Evolutionary conservation across 83 land plant genomes (phyloP), one percentile per base, ranked within the genome.

Genomic region (Diphasiastrum complanatum): DNA sequence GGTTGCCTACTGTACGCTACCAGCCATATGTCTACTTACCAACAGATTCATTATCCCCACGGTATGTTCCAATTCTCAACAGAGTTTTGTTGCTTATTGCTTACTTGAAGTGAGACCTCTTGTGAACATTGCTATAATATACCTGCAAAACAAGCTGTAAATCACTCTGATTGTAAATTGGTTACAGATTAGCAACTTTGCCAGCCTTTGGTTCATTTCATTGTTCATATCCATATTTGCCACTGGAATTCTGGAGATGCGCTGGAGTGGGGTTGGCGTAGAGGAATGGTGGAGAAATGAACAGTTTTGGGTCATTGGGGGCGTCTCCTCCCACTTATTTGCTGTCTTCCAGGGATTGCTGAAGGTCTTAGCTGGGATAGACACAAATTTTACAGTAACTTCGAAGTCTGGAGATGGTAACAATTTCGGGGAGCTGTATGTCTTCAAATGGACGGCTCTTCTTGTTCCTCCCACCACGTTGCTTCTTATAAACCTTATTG

Each of bases 241-340:
- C 24, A 54, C 58, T 22, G 58, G 58, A 23, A 54, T 54, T 25
- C 33, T 54, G 33, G 58, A 54, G 58, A 18, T 54, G 10, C 29
- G 58, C 4, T 54, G 58, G 58, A 54, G 58, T 28, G 58, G 58
- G 4, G 58, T 54, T 11, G 58, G 58, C 14, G 70, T 79, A 46
- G 82, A 79, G 29, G 82, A 79, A 47, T 77, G 80, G 80, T 77
- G 80, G 80, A 45, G 80, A 27, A 77, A 77, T 31, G 80, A 77
- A 45, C 80, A 77, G 61, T 77, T 77, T 63, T 77, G 80, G 80
- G 80, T 77, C 33, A 77, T 77, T 51, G 80, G 80, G 22, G 80
- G 80, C 45, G 68, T 73, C 64, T 77, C 80, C 3, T 77, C 80
- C 2, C 82, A 79, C 45, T 63, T 79, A 37, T 79, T 79, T 63